Evolutionary conservation across 345 rosid species (phyloP), one percentile per base, ranked within the genome.

Genomic region (Excoecaria agallocha): DNA sequence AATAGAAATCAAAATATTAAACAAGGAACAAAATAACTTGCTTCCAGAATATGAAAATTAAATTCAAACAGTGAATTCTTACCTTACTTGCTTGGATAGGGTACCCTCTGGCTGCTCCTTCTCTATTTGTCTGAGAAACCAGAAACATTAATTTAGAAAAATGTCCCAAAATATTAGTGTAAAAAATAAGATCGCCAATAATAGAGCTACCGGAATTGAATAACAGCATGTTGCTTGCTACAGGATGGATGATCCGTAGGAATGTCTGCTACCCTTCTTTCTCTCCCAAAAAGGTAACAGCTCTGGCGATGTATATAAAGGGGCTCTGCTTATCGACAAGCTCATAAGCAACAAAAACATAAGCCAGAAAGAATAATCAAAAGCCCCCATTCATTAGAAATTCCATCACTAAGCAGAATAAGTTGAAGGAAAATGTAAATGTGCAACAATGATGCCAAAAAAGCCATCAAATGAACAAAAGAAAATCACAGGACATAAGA

Each of bases 171-270:
- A 74, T 35, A 64, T 45, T 64, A 63, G 61, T 19, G 4, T 6
- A 49, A 30, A 52, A 35, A 50, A 69, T 8, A 72, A 30, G 79
- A 76, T 71, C 38, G 60, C 54, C 5, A 25, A 71, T 72, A 76
- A 56, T 54, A 79, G 65, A 74, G 75, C 37, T 85, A 93, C 98
- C 97, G 81, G 79, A 83, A 95, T 74, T 93, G 98, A 76, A 95
- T 86, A 73, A 95, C 92, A 52, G 99, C 98, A 85, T 95, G 99
- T 68, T 95, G 98, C 82, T 95, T 95, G 98, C 99, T 95, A 83
- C 97, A 93, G 57, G 99, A 95, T 62, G 99, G 99, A 73, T 95
- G 99, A 76, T 95, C 99, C 0, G 98, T 95, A 16, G 99, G 98
- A 75, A 95, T 64, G 71, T 95, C 99, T 3, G 97, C 97, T 19